These are phyloP conservation scores for Sedum album DNA, from an alignment of 164 flowering plant species.

Conservation along the genomic window DNA sequence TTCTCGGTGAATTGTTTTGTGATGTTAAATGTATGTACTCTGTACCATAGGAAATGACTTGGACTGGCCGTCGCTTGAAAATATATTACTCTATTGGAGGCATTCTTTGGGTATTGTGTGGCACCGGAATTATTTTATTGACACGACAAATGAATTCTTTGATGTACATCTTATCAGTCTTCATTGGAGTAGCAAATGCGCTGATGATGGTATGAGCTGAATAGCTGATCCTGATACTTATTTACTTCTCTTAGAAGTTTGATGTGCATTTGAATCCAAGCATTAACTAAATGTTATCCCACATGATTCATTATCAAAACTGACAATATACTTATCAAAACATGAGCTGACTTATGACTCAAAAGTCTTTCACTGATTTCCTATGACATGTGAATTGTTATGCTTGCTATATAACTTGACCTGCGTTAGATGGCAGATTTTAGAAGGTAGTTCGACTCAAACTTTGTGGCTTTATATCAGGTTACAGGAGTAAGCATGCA, in stretches of 20 bases:
- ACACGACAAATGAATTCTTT: constrained; percentile 42
- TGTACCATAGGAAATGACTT: constrained; percentile 53
- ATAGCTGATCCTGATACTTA: neutral
- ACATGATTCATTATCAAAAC: neutral
- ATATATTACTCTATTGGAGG: constrained; percentile 62
- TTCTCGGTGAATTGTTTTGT: constrained; percentile 7
- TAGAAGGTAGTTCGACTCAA: neutral
- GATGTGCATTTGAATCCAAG: neutral
- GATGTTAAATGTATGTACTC: constrained; percentile 16
- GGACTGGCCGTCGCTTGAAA: constrained; percentile 73
- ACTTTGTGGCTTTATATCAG: constrained; percentile 24
- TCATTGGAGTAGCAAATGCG: constrained; percentile 84
- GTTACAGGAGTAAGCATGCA: constrained; percentile 93
- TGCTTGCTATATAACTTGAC: neutral
- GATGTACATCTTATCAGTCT: constrained; percentile 57
- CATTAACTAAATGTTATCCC: neutral
- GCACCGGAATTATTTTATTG: constrained; percentile 55
- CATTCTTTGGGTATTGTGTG: constrained; percentile 71
- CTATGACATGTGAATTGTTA: no score
- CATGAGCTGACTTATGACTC: neutral
- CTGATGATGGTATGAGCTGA: constrained; percentile 84
- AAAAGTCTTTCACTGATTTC: no score
- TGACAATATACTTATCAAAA: no score
- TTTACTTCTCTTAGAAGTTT: neutral
- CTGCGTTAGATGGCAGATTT: neutral